These are phyloP conservation scores for Talinum fruticosum DNA, from an alignment of 148 eudicot genomes.

Conservation along the genomic window DNA sequence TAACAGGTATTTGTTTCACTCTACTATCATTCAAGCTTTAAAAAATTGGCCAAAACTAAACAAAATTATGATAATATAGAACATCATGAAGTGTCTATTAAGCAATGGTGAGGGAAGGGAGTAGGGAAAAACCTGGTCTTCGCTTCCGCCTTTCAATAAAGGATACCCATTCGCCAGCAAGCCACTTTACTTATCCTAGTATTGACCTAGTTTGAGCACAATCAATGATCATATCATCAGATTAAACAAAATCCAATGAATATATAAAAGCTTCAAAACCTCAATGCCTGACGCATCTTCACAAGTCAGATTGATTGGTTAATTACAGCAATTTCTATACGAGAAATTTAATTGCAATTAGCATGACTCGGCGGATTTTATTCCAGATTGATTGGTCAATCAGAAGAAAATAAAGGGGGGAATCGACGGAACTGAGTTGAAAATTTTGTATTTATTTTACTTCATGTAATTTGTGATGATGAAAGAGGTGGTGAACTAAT, in stretches of 20 bases:
- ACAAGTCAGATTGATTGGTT: too few species aligned
- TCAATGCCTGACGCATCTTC: too few species aligned
- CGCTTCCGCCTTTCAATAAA: background rate
- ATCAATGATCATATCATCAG: background rate
- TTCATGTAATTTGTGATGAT: background rate
- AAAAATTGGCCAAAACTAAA: too few species aligned
- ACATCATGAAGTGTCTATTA: background rate
- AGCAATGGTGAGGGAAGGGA: background rate
- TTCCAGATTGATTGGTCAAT: too few species aligned
- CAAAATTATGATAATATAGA: too few species aligned
- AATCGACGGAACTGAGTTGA: background rate
- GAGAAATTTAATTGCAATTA: background rate
- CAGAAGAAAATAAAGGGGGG: too few species aligned
- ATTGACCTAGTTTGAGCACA: background rate
- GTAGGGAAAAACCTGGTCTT: background rate
- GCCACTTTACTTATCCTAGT: background rate
- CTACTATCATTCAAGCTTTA: too few species aligned
- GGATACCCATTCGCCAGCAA: background rate
- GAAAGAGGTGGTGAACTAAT: background rate
- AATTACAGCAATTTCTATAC: background rate
- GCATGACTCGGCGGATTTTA: too few species aligned
- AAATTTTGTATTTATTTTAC: background rate
- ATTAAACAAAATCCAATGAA: background rate
- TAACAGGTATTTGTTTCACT: too few species aligned
- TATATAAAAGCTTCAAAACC: too few species aligned